Base-by-base conservation (phyloP, 805 yeast species). In the Kuraishia hungarica region DNA sequence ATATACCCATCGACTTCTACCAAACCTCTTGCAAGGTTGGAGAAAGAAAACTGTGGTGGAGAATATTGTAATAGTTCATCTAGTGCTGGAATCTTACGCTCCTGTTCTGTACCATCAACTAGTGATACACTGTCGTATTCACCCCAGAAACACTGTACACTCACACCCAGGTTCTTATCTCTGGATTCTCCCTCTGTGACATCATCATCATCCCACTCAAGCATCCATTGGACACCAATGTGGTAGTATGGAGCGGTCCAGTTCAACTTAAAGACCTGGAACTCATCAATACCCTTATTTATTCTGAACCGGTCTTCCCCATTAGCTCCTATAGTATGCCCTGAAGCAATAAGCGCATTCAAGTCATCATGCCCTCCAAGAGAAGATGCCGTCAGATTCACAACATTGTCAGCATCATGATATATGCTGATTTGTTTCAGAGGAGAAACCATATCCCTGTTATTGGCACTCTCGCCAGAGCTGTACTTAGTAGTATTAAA, bases 141-240 rank as follows among this genome's bases (percentile, higher is more conserved):
- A 8, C 89, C 87, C 92, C 93, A 91, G 62, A 73, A 82, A 65
- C 97, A 91, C 23, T 79, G 74, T 8, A 90, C 76, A 7, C 72
- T 67, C 1, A 90, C 76, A 8, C 83, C 85, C 52, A 89, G 67
- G 55, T 71, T 65, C 17, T 43, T 53, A 21, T 47, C 53, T 2
- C 28, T 51, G n/a, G 13, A 11, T 21, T 67, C 67, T 39, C 66
- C 70, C n/a, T 64, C 67, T 6, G 59, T 58, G 35, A 59, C 68
- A n/a, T 67, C 68, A 17, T 63, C 69, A 28, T 61, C 67, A 22
- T 68, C 72, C 46, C 65, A 70, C 49, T 75, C 82, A 28, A 75
- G 75, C 39, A 86, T 72, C 96, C 96, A 89, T 63, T 87, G 87
- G 52, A 89, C 61, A 2, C 85, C 87, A 50, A 89, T 57, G 59